Percentiles rank a stretch among this genome's conserved stretches.
Conservation (phyloP, 441 rosid species). For the Theobroma grandiflorum region DNA sequence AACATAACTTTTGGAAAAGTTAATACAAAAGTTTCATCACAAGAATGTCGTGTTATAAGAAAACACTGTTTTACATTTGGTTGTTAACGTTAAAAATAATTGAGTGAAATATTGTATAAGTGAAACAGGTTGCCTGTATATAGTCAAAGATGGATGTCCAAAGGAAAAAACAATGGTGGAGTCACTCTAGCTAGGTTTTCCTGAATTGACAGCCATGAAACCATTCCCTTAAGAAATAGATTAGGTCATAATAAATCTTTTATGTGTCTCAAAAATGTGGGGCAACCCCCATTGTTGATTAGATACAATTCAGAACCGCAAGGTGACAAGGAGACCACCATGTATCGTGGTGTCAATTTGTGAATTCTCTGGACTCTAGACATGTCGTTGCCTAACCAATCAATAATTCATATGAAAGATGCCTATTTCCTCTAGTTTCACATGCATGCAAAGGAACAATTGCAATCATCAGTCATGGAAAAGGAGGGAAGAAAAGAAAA, state of each 20-base stretch:
- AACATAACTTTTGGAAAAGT: too few relatives aligned
- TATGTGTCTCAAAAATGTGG: slow-evolving; percentile 32
- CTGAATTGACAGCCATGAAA: background rate
- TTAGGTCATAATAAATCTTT: slow-evolving; percentile 18
- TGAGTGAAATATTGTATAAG: background rate
- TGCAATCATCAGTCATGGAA: slow-evolving; percentile 21
- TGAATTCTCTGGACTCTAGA: slow-evolving; percentile 17
- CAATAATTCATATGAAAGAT: slow-evolving; percentile 33
- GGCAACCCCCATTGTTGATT: slow-evolving; percentile 30
- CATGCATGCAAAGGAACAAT: slow-evolving; percentile 32
- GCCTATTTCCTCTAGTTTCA: slow-evolving; percentile 22
- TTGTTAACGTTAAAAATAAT: background rate
- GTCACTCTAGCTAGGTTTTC: background rate
- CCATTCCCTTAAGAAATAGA: background rate
- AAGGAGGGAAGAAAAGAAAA: background rate
- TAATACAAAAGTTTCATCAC: too few relatives aligned
- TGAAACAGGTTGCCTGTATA: background rate
- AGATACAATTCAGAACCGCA: slow-evolving; percentile 18
- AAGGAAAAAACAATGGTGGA: background rate
- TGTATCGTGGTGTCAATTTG: slow-evolving; percentile 34
- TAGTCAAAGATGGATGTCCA: background rate
- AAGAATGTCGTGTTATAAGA: background rate
- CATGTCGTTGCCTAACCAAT: slow-evolving; percentile 29
- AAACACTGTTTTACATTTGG: background rate
- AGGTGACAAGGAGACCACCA: slow-evolving; percentile 43